These are phyloP conservation scores for Cercospora berteroae DNA, from an alignment of 2,329 filamentous ascomycete species.

Conservation along the genomic window DNA sequence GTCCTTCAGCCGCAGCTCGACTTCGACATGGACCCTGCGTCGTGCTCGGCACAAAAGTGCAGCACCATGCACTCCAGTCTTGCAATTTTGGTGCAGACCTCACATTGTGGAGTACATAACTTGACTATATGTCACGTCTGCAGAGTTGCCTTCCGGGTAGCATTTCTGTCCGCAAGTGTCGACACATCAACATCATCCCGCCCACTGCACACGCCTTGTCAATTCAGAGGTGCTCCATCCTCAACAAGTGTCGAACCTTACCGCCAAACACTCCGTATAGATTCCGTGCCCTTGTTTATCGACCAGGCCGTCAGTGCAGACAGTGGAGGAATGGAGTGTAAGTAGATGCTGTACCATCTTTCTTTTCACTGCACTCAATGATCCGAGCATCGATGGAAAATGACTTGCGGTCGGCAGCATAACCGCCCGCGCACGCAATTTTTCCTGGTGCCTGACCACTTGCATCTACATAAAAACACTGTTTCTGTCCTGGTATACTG, in stretches of 20 bases:
- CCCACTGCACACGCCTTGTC: not conserved
- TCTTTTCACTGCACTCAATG: not conserved
- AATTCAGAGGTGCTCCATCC: not conserved
- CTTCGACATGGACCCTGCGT: not conserved
- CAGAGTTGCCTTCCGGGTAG: not conserved
- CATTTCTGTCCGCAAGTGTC: not conserved
- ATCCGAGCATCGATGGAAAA: not conserved
- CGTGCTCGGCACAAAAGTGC: not conserved
- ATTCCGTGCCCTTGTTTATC: not conserved
- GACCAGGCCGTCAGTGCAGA: not conserved
- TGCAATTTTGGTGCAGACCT: not conserved
- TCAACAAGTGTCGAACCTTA: not conserved
- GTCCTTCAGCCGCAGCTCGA: not conserved
- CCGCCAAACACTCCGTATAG: not conserved
- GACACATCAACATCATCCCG: not conserved
- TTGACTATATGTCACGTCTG: not conserved
- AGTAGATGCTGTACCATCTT: not conserved
- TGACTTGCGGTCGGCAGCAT: not conserved
- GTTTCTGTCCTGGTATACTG: not conserved
- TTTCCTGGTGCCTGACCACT: not conserved
- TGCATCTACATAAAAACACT: not conserved
- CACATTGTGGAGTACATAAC: no score
- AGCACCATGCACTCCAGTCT: not conserved
- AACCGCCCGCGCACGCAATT: not conserved
- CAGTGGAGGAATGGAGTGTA: not conserved